Evolutionary conservation across 805 yeast species (phyloP).

Genomic region (Yarrowia bubula): DNA sequence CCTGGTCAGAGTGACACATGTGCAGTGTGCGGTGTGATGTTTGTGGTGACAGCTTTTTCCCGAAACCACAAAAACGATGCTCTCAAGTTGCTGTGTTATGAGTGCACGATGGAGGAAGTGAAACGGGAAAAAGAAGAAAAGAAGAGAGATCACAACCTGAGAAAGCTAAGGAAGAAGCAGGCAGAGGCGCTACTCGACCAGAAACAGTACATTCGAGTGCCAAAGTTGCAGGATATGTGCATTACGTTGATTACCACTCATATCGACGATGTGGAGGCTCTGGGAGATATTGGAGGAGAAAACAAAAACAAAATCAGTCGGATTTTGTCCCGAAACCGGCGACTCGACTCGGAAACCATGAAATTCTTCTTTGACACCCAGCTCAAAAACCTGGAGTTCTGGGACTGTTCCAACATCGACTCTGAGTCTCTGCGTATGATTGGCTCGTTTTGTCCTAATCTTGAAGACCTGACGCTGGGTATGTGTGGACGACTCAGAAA

Average conservation of each 20-base stretch:
- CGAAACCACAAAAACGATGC: constrained; percentile 45
- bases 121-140: constrained; percentile 46
- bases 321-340: constrained; percentile 78
- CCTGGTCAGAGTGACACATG: constrained; percentile 37
- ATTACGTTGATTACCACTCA: constrained; percentile 62
- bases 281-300: constrained; percentile 80
- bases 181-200: constrained; percentile 84
- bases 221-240: constrained; percentile 74
- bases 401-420: constrained; percentile 88
- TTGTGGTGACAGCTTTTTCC: constrained; percentile 66
- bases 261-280: constrained; percentile 70
- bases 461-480: constrained; percentile 62
- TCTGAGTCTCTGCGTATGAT: constrained; percentile 63
- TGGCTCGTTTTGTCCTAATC: constrained; percentile 74
- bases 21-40: constrained; percentile 58
- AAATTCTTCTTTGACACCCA: constrained; percentile 67
- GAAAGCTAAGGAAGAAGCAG: constrained; percentile 67
- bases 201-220: constrained; percentile 58
- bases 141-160: constrained; percentile 59
- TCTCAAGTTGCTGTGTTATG: constrained; percentile 63
- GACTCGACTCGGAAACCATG: constrained; percentile 69
- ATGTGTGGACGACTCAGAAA: constrained; percentile 95
- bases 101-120: constrained; percentile 40
- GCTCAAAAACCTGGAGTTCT: constrained; percentile 60
- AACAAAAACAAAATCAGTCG: constrained; percentile 71